Percentiles rank a stretch among this genome's conserved stretches.
Evolutionary conservation across 176 grass and related monocot genomes (phyloP).

Genomic region (Olyra latifolia): DNA sequence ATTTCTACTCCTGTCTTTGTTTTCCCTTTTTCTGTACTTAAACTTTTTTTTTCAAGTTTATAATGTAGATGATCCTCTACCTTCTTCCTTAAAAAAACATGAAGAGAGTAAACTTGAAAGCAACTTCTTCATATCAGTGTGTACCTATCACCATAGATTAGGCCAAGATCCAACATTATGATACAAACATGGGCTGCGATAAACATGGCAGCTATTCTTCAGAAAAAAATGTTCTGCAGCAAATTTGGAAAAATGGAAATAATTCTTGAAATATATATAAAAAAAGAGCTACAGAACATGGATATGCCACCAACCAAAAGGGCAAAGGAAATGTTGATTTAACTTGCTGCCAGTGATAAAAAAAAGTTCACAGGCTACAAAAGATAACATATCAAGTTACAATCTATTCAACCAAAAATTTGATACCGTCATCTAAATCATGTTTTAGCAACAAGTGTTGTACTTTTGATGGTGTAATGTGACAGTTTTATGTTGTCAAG

Average conservation of each 20-base stretch:
- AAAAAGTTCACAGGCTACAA: not conserved
- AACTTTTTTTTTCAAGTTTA: not conserved
- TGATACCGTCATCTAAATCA: not conserved
- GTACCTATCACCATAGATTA: slow-evolving; percentile 54
- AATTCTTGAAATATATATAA: slow-evolving; percentile 22
- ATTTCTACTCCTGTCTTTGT: not conserved
- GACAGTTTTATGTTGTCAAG: slow-evolving; percentile 2
- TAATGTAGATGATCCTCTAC: not conserved
- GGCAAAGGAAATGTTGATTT: not conserved
- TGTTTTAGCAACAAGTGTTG: not conserved
- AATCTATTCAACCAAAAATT: not conserved
- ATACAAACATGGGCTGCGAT: slow-evolving; percentile 37
- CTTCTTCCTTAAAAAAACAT: not conserved
- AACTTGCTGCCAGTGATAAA: not conserved
- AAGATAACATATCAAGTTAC: not conserved
- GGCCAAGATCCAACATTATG: slow-evolving; percentile 49
- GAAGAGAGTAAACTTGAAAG: not conserved
- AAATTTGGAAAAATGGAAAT: not conserved
- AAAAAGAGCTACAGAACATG: slow-evolving; percentile 8
- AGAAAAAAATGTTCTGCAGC: not conserved
- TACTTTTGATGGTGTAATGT: not conserved
- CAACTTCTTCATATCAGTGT: not conserved
- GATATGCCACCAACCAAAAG: not conserved
- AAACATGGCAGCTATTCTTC: not conserved
- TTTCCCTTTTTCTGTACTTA: not conserved